Evolutionary conservation across 2,329 filamentous ascomycete species (phyloP), one percentile per base, ranked within the genome.

Genomic region (Myriangium duriaei): DNA sequence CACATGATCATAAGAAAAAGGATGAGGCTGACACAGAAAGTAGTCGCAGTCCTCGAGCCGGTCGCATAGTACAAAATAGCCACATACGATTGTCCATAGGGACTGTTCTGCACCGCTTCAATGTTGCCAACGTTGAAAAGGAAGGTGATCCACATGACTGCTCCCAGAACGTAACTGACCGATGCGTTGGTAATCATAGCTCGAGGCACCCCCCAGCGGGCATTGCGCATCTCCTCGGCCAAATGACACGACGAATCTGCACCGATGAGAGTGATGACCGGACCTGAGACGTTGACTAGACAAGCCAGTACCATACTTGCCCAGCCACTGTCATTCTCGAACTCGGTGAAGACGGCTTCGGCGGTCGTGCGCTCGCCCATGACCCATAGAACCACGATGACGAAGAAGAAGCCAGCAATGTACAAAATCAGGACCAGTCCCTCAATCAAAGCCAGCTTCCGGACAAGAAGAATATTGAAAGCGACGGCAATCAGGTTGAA

Each of bases 241-340:
- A 51, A 45, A 42, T 54, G 50, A 4, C 33, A 35, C 7, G 42
- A 39, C 16, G 16, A 37, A 30, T 17, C 32, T 29, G 35, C 34
- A 13, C 42, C 42, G 30, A 44, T 37, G 11, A 39, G 18, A 26
- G 39, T 34, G 9, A 40, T 34, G 5, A 42, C 39, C 11, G 39
- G 38, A 11, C 39, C 32, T 15, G 40, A 34, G 13, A 41, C 36
- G 1, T 42, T 44, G 13, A 48, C 40, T 7, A 49, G 26, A 2
- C 29, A 36, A 7, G 53, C 49, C 7, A 45, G 41, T 13, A 52
- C 51, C 34, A 50, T 50, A 2, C 45, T 49, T 6, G 51, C 51
- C 61, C 64, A 72, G 2, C 51, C 52, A 1, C 64, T 66, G 10
- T 50, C 40, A 39, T 72, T 69, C 11, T 58, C 51, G 42, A 72